Percentiles rank a stretch among this genome's conserved stretches.
These are phyloP conservation scores for Nakaseomyces kungkrabaensis DNA, from an alignment of 1,139 yeast species.

Conservation along the genomic window DNA sequence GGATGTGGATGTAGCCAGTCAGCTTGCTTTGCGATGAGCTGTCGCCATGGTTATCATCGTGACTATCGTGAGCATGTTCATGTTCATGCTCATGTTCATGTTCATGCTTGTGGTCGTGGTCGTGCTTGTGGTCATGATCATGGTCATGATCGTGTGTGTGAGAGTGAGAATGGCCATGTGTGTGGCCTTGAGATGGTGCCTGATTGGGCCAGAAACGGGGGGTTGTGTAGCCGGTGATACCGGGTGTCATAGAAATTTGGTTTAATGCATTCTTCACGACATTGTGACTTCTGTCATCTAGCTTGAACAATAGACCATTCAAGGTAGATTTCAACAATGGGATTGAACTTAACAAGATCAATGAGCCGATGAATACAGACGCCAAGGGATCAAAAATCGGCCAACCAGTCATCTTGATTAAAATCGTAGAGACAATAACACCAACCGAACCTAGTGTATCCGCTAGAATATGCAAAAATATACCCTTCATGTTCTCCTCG, in stretches of 20 bases:
- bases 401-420: conserved; percentile 49
- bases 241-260: conserved; percentile 61
- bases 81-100: conserved; percentile 14
- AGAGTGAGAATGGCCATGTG: conserved; percentile 6
- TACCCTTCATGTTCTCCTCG: conserved; percentile 90
- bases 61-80: conserved; percentile 4
- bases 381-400: conserved; percentile 81
- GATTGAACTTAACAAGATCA: conserved; percentile 71
- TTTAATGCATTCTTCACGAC: conserved; percentile 52
- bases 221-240: conserved; percentile 74
- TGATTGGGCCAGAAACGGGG: conserved; percentile 84
- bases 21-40: conserved; percentile 19
- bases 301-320: conserved; percentile 54
- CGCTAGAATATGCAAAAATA: conserved; percentile 84
- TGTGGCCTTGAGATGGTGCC: conserved; percentile 11
- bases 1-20: conserved; percentile 60
- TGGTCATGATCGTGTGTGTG: conserved; percentile 25
- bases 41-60: conserved; percentile 12
- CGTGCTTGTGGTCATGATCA: conserved; percentile 16
- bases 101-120: conserved; percentile 12
- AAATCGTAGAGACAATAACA: conserved; percentile 74
- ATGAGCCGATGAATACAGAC: conserved; percentile 71
- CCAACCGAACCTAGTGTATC: conserved; percentile 97
- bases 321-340: conserved; percentile 82
- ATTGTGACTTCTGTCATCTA: conserved; percentile 49